Evolutionary conservation across 2,329 filamentous ascomycete species (phyloP).

Genomic region (Plenodomus biglobosus): DNA sequence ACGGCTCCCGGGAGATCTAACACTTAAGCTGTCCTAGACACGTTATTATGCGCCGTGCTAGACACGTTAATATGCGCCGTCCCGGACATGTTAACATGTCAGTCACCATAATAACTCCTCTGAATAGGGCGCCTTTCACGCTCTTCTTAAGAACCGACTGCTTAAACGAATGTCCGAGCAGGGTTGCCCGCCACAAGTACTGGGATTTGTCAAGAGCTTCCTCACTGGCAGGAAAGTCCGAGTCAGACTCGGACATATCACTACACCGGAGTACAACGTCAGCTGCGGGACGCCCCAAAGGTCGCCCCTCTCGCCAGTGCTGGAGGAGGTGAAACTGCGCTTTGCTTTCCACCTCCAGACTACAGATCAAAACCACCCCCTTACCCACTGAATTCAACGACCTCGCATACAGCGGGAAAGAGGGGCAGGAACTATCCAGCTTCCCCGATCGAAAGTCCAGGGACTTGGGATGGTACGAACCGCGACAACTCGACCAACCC

Average conservation of each 20-base stretch:
- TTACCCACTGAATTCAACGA: not conserved
- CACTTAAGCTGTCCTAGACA: no score
- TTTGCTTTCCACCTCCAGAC: slow-evolving; percentile 1
- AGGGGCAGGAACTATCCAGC: not conserved
- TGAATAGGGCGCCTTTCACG: slow-evolving; percentile 5
- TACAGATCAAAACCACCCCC: not conserved
- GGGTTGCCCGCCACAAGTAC: not conserved
- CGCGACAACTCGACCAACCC: not conserved
- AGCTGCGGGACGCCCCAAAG: slow-evolving; percentile 3
- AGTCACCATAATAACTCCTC: no score
- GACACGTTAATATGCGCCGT: no score
- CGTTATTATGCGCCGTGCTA: no score
- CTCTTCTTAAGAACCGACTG: slow-evolving; percentile 7
- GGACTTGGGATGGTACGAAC: slow-evolving; percentile 1
- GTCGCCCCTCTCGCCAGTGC: slow-evolving; percentile 1
- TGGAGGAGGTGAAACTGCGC: slow-evolving; percentile 2
- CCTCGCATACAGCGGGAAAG: not conserved
- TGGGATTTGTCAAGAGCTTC: not conserved
- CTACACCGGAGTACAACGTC: not conserved
- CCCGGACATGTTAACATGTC: no score
- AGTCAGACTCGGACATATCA: slow-evolving; percentile 1
- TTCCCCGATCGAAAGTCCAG: slow-evolving; percentile 1
- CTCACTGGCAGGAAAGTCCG: not conserved
- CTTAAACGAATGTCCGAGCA: slow-evolving; percentile 2
- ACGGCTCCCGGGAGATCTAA: no score